These are phyloP conservation scores for Blakeslea trispora DNA, from an alignment of 371 early-diverging fungal genomes.

Conservation along the genomic window DNA sequence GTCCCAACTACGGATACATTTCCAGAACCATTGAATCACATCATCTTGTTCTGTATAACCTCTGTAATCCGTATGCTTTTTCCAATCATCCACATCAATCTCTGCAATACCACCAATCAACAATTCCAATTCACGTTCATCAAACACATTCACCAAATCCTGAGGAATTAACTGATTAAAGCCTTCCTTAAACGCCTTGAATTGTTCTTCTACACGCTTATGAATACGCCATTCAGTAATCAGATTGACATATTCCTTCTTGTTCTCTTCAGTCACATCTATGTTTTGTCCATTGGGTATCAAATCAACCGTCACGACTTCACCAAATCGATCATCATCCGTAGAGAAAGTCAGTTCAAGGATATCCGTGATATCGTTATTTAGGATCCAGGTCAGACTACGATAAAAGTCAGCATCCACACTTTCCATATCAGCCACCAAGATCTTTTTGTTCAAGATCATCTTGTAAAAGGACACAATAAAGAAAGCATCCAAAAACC, in stretches of 20 bases:
- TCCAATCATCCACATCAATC: constrained; percentile 99
- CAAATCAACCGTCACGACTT: constrained; percentile 86
- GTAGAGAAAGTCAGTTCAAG: constrained; percentile 91
- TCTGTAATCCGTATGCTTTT: constrained; percentile 97
- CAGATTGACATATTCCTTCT: constrained; percentile 80
- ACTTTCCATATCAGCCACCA: constrained; percentile 93
- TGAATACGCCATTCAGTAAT: constrained; percentile 85
- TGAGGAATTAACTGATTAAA: constrained; percentile 96
- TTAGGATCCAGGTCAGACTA: constrained; percentile 93
- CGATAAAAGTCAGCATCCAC: constrained; percentile 94
- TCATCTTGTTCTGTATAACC: constrained; percentile 96
- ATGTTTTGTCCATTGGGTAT: constrained; percentile 86
- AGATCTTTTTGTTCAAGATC: constrained; percentile 88
- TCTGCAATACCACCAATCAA: constrained; percentile 98
- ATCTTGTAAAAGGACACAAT: constrained; percentile 96
- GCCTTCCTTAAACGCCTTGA: constrained; percentile 92
- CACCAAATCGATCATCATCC: constrained; percentile 95
- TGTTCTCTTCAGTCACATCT: constrained; percentile 34
- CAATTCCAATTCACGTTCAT: constrained; percentile 98
- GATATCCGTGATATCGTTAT: constrained; percentile 88
- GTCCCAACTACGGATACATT: constrained; percentile 87
- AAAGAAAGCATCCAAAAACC: constrained; percentile 96
- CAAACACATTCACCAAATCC: constrained; percentile 93
- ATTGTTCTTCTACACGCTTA: constrained; percentile 92
- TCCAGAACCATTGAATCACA: constrained; percentile 98